Percentiles rank a stretch among this genome's conserved stretches.
phyloP scores from a whole-genome alignment of 1,284 basidiomycete species.

The Rugosomyces carneus region DNA sequence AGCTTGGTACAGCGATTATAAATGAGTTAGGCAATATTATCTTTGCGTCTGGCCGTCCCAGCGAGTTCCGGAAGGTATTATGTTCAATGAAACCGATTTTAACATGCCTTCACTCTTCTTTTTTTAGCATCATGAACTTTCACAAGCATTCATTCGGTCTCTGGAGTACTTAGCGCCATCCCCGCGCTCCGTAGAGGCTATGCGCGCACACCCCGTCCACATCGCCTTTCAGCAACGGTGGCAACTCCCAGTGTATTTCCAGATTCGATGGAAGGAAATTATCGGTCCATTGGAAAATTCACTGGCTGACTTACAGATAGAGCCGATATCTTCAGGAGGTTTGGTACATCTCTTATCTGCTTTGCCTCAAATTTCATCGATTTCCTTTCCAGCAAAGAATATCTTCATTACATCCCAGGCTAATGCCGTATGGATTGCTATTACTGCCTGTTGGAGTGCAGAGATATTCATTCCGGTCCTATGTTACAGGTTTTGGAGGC shows the following conservation, averaged over 20 bases:
- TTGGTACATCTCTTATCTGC: constrained; percentile 1
- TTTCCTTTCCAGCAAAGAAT: constrained; percentile 20
- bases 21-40: constrained; percentile 78
- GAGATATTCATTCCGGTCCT: constrained; percentile 82
- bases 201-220: constrained; percentile 72
- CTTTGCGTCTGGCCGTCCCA: constrained; percentile 87
- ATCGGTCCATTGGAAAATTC: constrained; percentile 69
- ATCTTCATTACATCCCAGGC: constrained; percentile 59
- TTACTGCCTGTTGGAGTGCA: constrained; percentile 78
- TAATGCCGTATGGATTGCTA: constrained; percentile 63
- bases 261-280: constrained; percentile 96
- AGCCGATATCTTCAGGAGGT: constrained; percentile 37
- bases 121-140: constrained; percentile 73
- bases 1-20: constrained; percentile 73
- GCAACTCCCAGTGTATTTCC: constrained; percentile 97
- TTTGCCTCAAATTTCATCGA: not conserved
- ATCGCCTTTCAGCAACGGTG: constrained; percentile 76
- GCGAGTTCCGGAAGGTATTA: constrained; percentile 83
- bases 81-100: not conserved
- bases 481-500: constrained; percentile 78
- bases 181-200: constrained; percentile 55
- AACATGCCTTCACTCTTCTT: not conserved
- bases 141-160: constrained; percentile 79
- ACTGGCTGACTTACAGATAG: constrained; percentile 42
- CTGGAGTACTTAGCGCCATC: constrained; percentile 83